phyloP scores from a whole-genome alignment of 208 protist genomes.

The Tritrichomonas foetus region DNA sequence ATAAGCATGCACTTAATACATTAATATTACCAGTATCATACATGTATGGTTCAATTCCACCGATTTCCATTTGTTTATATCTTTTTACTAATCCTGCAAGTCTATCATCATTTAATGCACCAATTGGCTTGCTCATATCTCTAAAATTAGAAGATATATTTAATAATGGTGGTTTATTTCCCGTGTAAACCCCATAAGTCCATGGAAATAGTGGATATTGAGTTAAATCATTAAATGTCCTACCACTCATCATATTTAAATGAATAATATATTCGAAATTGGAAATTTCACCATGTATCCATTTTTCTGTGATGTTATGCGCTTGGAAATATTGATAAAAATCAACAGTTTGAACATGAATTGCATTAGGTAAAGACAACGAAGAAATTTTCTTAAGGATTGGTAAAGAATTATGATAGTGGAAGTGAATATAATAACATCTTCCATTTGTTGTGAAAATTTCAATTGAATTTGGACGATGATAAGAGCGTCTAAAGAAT shows the following conservation, averaged over 20 bases:
- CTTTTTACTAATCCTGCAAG: background rate
- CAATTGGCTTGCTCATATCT: background rate
- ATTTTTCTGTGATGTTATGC: background rate
- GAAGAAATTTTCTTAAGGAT: background rate
- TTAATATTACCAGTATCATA: background rate
- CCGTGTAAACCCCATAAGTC: background rate
- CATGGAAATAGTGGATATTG: slow-evolving; percentile 64
- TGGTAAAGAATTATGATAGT: background rate
- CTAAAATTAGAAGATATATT: background rate
- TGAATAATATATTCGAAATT: slow-evolving; percentile 97
- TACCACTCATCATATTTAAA: slow-evolving; percentile 88
- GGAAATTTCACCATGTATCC: background rate
- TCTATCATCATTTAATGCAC: background rate
- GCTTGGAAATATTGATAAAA: background rate
- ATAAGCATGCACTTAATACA: background rate
- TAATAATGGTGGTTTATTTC: background rate
- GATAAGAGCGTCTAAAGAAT: background rate
- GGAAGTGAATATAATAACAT: slow-evolving; percentile 9
- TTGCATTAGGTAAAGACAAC: background rate
- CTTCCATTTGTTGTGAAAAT: background rate
- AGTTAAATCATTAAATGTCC: slow-evolving; percentile 89
- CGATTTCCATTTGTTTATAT: background rate
- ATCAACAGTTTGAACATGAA: background rate
- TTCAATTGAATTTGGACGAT: slow-evolving; percentile 11
- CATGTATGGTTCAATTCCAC: background rate